Conservation (phyloP, 371 early-diverging fungal genomes). For the Zopfochytrium polystomum region DNA sequence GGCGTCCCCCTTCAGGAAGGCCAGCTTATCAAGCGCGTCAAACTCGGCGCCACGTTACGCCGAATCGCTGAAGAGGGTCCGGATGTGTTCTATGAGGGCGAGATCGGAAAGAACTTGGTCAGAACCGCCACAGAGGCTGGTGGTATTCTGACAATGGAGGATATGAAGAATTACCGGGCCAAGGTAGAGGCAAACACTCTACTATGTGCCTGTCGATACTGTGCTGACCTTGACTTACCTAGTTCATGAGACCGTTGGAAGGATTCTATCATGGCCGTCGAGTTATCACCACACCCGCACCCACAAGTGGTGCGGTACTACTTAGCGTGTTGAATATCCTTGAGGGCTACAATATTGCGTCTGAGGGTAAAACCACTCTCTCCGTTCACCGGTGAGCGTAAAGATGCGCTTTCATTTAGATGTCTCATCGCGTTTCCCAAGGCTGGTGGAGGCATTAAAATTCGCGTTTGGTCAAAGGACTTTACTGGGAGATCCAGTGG, state of each 20-base stretch:
- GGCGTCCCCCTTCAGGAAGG: constrained; percentile 64
- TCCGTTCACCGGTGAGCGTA: constrained; percentile 70
- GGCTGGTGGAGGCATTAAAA: constrained; percentile 86
- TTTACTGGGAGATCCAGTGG: constrained; percentile 43
- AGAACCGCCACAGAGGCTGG: constrained; percentile 63
- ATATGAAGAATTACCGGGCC: constrained; percentile 71
- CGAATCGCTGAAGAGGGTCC: constrained; percentile 78
- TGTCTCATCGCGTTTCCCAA: no score
- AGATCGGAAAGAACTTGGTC: constrained; percentile 75
- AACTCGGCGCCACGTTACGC: constrained; percentile 78
- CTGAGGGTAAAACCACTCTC: constrained; percentile 52
- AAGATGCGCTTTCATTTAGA: no score
- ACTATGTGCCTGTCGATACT: neutral
- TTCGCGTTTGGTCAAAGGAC: constrained; percentile 85
- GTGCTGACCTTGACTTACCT: no score
- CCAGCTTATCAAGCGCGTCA: constrained; percentile 68
- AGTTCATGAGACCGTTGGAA: constrained; percentile 46
- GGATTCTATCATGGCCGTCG: constrained; percentile 77
- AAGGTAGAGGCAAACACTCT: constrained; percentile 33
- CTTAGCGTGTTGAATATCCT: constrained; percentile 84
- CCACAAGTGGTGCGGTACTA: constrained; percentile 66
- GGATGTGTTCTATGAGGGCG: constrained; percentile 83
- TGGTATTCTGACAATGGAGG: constrained; percentile 80
- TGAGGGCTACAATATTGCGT: constrained; percentile 72
- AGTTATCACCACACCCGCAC: constrained; percentile 49